phyloP scores from a whole-genome alignment of 257 asterid genomes.

The Przewalskia tangutica region DNA sequence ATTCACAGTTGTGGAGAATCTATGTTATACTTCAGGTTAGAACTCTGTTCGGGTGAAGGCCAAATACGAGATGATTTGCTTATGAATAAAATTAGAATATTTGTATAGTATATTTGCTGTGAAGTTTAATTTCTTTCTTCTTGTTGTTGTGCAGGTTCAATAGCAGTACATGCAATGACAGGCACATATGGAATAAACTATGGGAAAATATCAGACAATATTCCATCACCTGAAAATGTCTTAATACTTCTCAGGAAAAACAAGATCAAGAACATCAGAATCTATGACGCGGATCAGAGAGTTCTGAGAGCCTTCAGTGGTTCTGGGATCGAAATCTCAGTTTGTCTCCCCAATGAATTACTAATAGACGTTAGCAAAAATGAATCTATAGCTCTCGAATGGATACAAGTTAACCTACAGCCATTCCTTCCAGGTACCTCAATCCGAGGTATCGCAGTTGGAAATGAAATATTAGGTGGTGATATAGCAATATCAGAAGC shows the following conservation, averaged over 20 bases:
- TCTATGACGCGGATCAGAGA: constrained; percentile 46
- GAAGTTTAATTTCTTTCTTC: neutral
- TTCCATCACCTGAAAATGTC: constrained; percentile 61
- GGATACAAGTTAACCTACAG: constrained; percentile 53
- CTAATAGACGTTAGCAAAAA: constrained; percentile 36
- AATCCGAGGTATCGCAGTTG: constrained; percentile 68
- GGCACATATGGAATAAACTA: constrained; percentile 79
- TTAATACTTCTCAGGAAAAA: constrained; percentile 53
- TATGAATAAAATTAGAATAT: neutral
- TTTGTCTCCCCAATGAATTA: constrained; percentile 44
- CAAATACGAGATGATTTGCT: neutral
- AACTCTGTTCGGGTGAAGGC: neutral
- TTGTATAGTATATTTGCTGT: neutral
- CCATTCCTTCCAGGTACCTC: constrained; percentile 51
- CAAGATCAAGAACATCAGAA: constrained; percentile 54
- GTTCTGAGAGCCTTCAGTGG: constrained; percentile 44
- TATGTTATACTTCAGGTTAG: neutral
- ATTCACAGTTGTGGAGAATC: too few species aligned
- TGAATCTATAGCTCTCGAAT: constrained; percentile 40
- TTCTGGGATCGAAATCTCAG: constrained; percentile 53
- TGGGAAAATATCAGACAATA: constrained; percentile 59
- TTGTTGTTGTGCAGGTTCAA: constrained; percentile 18
- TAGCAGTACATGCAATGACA: constrained; percentile 39
- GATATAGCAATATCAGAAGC: constrained; percentile 54
- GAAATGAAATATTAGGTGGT: constrained; percentile 58